Percentiles rank a stretch among this genome's conserved stretches.
Evolutionary conservation across 441 rosid species (phyloP).

Genomic region (Eutrema salsugineum): DNA sequence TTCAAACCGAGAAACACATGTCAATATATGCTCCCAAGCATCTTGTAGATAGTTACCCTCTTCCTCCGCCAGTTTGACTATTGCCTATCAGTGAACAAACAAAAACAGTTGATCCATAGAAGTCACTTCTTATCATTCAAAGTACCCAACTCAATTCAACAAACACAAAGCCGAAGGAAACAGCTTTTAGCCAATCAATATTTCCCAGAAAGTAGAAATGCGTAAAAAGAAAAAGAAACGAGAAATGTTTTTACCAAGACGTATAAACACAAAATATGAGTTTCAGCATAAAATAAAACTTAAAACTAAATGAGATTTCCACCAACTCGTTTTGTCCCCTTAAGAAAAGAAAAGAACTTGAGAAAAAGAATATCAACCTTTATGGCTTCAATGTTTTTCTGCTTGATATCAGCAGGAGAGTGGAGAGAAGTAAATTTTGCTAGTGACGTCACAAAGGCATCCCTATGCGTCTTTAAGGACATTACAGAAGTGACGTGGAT

Average conservation of each 20-base stretch:
- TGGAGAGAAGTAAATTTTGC: slow-evolving; percentile 98
- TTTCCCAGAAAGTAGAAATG: slow-evolving; percentile 1
- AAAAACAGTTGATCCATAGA: slow-evolving; percentile 9
- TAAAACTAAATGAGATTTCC: neutral
- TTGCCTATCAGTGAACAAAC: slow-evolving; percentile 50
- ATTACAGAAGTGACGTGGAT: slow-evolving; percentile 96
- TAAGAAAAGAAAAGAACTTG: neutral
- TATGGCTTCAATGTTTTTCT: slow-evolving; percentile 87
- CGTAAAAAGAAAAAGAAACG: neutral
- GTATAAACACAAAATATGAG: neutral
- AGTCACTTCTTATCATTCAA: slow-evolving; percentile 1
- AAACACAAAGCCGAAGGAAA: slow-evolving; percentile 6
- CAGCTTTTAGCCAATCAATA: slow-evolving; percentile 4
- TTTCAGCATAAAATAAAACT: slow-evolving; percentile 10
- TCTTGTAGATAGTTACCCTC: slow-evolving; percentile 99
- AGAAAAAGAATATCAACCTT: slow-evolving; percentile 54
- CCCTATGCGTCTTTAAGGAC: slow-evolving; percentile 99
- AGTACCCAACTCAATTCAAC: slow-evolving; percentile 28
- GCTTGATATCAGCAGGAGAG: slow-evolving; percentile 96
- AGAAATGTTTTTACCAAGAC: neutral
- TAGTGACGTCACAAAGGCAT: slow-evolving; percentile 97
- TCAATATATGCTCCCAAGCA: slow-evolving; percentile 99
- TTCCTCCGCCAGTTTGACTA: slow-evolving; percentile 94
- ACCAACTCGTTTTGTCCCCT: neutral
- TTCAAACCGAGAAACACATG: slow-evolving; percentile 98